Evolutionary conservation across 78 protist species (phyloP), one percentile per base, ranked within the genome.

Genomic region (Planoprotostelium fungivorum): DNA sequence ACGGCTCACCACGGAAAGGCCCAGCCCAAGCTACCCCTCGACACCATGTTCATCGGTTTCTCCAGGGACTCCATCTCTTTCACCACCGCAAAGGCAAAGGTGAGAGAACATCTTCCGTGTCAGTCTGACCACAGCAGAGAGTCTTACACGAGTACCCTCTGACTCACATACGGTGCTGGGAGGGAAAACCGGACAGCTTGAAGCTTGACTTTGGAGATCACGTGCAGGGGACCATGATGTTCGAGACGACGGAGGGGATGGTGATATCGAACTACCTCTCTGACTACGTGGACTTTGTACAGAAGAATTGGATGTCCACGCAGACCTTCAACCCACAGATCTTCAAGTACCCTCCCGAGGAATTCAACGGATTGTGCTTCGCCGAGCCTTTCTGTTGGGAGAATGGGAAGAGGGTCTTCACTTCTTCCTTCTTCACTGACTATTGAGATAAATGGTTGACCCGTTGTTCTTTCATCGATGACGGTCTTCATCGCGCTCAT

Each of bases 201-300:
- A 84, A 86, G n/a, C 88, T 92, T 35, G 94, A 92, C 63, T 92
- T 92, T 38, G 94, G 94, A 37, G 94, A 92, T 83, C 90, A 92
- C 37, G 84, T 86, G 37, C 89, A 89, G 36, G 94, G 94, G 63
- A 36, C 89, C 35, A 63, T 92, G 28, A 85, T 92, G 28, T 86
- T 92, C 37, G 93, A 92, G 38, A 86, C 94, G 0, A 25, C 73
- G 29, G 94, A 92, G 83, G 37, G 88, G 0, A 91, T 87, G 38
- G 92, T 87, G 34, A 92, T 92, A 1, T 92, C 94, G 0, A 35
- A 86, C 5, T 92, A 92, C 38, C 92, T 92, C 28, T 73, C 90
- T 86, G 94, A 92, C 23, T 92, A 92, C 35, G 88, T 92, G 35
- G 94, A 92, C 34, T 92, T 90, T 38, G 89, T 92, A 29, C 94